Evolutionary conservation across 2,329 filamentous ascomycete species (phyloP).

Genomic region (Phialocephala subalpina): DNA sequence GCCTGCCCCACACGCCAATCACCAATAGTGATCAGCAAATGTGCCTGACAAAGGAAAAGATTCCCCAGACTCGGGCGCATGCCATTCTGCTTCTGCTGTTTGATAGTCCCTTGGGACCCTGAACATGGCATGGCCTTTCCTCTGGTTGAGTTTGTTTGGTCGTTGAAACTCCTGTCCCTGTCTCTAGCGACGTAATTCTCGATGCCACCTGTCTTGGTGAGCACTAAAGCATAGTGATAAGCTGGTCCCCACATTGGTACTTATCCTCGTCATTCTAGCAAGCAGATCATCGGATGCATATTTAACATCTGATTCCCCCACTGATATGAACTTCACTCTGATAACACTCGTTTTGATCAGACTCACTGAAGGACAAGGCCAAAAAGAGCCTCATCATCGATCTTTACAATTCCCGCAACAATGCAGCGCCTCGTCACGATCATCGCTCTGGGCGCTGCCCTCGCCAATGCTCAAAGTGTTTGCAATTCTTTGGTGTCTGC

Average conservation of each 20-base stretch:
- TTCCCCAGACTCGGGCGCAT: background rate
- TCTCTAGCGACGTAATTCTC: background rate
- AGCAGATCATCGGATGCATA: background rate
- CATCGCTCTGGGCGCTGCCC: background rate
- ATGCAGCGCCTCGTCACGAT: conserved; percentile 5
- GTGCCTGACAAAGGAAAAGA: background rate
- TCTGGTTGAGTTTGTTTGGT: background rate
- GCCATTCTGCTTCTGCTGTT: background rate
- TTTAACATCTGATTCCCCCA: background rate
- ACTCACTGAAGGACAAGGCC: background rate
- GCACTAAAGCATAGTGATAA: background rate
- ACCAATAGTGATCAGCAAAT: background rate
- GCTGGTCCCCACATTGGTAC: background rate
- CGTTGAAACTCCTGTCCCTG: background rate
- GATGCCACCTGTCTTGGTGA: background rate
- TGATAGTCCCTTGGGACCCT: background rate
- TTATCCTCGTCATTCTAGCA: background rate
- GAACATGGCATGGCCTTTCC: background rate
- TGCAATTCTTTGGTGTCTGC: background rate
- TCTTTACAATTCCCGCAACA: background rate
- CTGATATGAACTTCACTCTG: background rate
- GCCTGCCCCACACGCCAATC: background rate
- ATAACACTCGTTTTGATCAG: conserved; percentile 2
- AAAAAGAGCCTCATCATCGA: background rate
- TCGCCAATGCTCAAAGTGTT: conserved; percentile 9